Evolutionary conservation across 2,329 filamentous ascomycete species (phyloP), one percentile per base, ranked within the genome.

Genomic region (Penicillium paneum): DNA sequence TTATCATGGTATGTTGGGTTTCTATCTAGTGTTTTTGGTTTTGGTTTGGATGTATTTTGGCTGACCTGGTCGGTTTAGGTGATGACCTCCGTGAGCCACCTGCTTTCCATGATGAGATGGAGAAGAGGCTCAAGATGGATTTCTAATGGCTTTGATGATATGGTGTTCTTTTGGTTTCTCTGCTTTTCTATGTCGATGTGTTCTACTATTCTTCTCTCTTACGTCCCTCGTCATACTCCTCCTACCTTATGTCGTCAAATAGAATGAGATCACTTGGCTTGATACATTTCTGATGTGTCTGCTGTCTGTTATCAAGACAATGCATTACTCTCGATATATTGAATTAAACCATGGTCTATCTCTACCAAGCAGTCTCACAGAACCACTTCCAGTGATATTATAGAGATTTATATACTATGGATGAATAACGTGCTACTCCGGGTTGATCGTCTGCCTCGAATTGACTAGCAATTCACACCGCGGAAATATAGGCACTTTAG

Each of bases 101-200:
- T 24, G 84, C 87, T 49, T 86, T 97, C 76, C 91, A 97, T 67
- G 87, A 90, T 54, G 93, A 97, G 83, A 91, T 97, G 85, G 93
- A 97, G 85, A 83, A 84, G 75, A 90, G 91, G 82, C 79, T 96
- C 75, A 89, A 86, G 81, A 95, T 97, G 84, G 80, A 76, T 54
- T 74, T 65, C 55, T 73, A 63, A 61, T 47, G 53, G 19, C 26
- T 42, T 46, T 55, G 43, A 64, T 54, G 47, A 61, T 49, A 56
- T 55, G 49, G 41, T 52, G 49, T 55, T 55, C 34, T 55, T 55
- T n/a, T 43, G 42, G 42, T 52, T 54, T 58, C 28, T 39, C 39
- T 38, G 39, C 28, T 60, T 24, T 54, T 44, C 42, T 48, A 50
- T 36, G 43, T 61, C 47, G 42, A 55, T 21, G 47, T 62, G 55